Conservation (phyloP, 106 monocot species). For the Dendrobium catenatum region DNA sequence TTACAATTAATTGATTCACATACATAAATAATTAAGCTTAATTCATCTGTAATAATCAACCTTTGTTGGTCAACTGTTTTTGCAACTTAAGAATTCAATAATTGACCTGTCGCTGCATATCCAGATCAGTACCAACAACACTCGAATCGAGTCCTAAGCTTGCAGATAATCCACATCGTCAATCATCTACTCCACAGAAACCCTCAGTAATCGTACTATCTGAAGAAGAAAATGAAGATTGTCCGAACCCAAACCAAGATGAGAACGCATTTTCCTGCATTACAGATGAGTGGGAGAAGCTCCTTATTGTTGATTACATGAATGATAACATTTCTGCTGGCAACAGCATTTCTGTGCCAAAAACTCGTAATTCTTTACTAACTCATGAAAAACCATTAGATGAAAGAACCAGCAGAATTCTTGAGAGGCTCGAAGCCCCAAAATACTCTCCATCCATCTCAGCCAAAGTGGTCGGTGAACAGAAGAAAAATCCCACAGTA, state of each 20-base stretch:
- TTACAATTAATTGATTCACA: too few species aligned
- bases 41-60: too few species aligned
- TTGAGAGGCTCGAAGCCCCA: constrained; percentile 75
- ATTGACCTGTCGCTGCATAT: constrained; percentile 12
- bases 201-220: constrained; percentile 13
- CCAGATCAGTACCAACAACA: constrained; percentile 36
- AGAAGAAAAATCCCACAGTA: constrained; percentile 42
- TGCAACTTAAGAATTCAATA: too few species aligned
- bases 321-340: constrained; percentile 18
- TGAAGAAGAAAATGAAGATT: constrained; percentile 9
- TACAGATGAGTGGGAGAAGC: constrained; percentile 65
- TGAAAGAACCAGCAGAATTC: constrained; percentile 68
- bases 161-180: not conserved
- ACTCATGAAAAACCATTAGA: constrained; percentile 33
- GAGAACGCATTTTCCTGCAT: constrained; percentile 22
- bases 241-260: constrained; percentile 7
- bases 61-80: too few species aligned
- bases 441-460: constrained; percentile 12
- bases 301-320: constrained; percentile 46
- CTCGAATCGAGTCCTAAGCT: constrained; percentile 7
- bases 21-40: too few species aligned
- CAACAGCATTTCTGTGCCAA: constrained; percentile 8
- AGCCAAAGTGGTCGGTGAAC: not conserved
- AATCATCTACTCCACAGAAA: constrained; percentile 16
- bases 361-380: constrained; percentile 3